Evolutionary conservation across 148 eudicot genomes (phyloP).

Genomic region (Camellia lanceoleosa): DNA sequence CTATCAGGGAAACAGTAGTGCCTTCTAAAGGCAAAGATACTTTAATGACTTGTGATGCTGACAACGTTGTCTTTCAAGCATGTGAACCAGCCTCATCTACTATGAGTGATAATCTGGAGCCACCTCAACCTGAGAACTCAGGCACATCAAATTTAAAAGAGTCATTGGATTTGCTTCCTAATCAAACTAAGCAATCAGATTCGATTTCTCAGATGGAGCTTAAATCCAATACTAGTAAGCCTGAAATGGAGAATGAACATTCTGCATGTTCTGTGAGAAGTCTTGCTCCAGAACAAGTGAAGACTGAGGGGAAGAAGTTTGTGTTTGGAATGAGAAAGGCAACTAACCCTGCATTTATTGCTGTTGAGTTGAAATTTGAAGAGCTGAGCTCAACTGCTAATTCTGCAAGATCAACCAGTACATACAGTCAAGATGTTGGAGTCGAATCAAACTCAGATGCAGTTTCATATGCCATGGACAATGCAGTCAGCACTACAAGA

Average conservation of each 20-base stretch:
- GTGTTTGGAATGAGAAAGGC: constrained; percentile 51
- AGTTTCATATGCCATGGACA: constrained; percentile 30
- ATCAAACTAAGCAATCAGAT: constrained; percentile 11
- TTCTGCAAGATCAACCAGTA: constrained; percentile 33
- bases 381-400: constrained; percentile 47
- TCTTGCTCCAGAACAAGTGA: constrained; percentile 46
- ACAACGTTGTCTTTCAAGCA: constrained; percentile 21
- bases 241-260: constrained; percentile 39
- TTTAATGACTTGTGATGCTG: constrained; percentile 21
- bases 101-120: constrained; percentile 27
- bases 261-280: constrained; percentile 40
- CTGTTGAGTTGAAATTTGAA: constrained; percentile 68
- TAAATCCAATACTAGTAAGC: constrained; percentile 19
- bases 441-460: constrained; percentile 34
- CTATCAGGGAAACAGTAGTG: constrained; percentile 18
- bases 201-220: constrained; percentile 23
- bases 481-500: no score
- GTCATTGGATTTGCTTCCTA: constrained; percentile 22
- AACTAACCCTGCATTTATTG: constrained; percentile 65
- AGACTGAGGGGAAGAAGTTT: constrained; percentile 56
- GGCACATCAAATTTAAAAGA: constrained; percentile 21
- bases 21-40: constrained; percentile 30
- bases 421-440: constrained; percentile 31
- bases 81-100: constrained; percentile 17
- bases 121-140: constrained; percentile 21